phyloP scores from a whole-genome alignment of 139 green algal species.

The Medakamo hakoo region DNA sequence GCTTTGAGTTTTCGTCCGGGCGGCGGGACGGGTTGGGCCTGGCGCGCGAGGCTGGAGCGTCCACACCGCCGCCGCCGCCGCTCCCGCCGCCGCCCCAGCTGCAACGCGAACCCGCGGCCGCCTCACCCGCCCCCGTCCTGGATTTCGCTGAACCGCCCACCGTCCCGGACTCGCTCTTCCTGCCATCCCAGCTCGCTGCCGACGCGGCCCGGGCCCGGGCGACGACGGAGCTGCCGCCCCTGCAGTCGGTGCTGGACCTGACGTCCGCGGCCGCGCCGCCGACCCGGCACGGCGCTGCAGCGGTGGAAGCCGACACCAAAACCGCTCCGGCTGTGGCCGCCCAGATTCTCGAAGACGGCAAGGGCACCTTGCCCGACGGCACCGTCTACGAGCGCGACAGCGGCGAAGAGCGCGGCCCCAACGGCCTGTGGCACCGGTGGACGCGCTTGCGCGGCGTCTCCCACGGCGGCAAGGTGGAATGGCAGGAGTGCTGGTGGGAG shows the following conservation, averaged over 20 bases:
- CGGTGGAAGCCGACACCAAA: too few relatives aligned
- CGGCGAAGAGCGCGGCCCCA: conserved; percentile 44
- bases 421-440: conserved; percentile 69
- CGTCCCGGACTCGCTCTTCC: background rate
- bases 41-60: background rate
- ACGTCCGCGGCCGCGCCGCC: background rate
- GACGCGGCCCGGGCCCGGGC: background rate
- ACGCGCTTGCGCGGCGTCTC: conserved; percentile 37
- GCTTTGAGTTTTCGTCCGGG: background rate
- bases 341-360: too few relatives aligned
- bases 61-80: background rate
- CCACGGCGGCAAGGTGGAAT: conserved; percentile 20
- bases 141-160: background rate
- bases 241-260: background rate
- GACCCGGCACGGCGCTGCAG: background rate
- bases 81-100: background rate
- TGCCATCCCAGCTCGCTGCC: background rate
- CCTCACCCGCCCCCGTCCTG: background rate
- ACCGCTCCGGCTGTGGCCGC: too few relatives aligned
- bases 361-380: background rate
- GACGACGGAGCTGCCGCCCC: background rate
- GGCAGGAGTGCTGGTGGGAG: conserved; percentile 73
- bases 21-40: too few relatives aligned
- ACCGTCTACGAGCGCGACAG: conserved; percentile 27
- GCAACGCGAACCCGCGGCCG: background rate